These are phyloP conservation scores for Hygrophorus russula DNA, from an alignment of 768 basidiomycete species.

Conservation along the genomic window DNA sequence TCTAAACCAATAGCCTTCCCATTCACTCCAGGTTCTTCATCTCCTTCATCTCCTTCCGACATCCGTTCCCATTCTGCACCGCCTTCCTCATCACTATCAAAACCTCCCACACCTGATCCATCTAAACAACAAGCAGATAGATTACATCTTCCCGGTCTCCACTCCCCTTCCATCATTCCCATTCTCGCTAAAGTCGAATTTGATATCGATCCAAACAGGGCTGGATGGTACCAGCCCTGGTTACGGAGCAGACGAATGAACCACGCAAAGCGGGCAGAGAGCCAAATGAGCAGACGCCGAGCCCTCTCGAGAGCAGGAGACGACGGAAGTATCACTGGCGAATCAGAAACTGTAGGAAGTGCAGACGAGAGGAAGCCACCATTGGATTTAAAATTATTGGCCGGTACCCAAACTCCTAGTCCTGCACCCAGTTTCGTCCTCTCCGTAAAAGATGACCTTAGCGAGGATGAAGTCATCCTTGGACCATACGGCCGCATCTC, in stretches of 20 bases:
- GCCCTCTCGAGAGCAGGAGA: conserved; percentile 3
- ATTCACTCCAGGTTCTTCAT: conserved; percentile 38
- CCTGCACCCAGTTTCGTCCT: conserved; percentile 16
- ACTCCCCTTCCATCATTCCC: conserved; percentile 55
- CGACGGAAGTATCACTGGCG: not conserved
- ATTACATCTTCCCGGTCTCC: conserved; percentile 56
- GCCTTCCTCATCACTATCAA: conserved; percentile 31
- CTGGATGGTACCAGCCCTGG: conserved; percentile 85
- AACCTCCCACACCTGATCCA: conserved; percentile 46
- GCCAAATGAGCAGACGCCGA: conserved; percentile 20
- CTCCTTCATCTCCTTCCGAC: conserved; percentile 44
- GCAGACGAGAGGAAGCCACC: conserved; percentile 22
- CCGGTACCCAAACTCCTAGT: conserved; percentile 32
- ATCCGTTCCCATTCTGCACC: conserved; percentile 33
- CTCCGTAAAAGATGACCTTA: conserved; percentile 3
- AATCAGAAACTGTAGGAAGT: conserved; percentile 12
- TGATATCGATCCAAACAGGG: conserved; percentile 74
- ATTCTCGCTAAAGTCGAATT: conserved; percentile 94
- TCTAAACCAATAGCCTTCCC: conserved; percentile 23
- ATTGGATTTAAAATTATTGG: conserved; percentile 40
- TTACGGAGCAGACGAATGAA: conserved; percentile 50
- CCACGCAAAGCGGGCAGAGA: conserved; percentile 46
- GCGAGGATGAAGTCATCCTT: conserved; percentile 14
- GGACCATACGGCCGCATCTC: conserved; percentile 25
- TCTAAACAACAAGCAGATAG: conserved; percentile 37